Evolutionary conservation across 768 basidiomycete genomes (phyloP), one percentile per base, ranked within the genome.

Genomic region (Fomitopsis serialis): DNA sequence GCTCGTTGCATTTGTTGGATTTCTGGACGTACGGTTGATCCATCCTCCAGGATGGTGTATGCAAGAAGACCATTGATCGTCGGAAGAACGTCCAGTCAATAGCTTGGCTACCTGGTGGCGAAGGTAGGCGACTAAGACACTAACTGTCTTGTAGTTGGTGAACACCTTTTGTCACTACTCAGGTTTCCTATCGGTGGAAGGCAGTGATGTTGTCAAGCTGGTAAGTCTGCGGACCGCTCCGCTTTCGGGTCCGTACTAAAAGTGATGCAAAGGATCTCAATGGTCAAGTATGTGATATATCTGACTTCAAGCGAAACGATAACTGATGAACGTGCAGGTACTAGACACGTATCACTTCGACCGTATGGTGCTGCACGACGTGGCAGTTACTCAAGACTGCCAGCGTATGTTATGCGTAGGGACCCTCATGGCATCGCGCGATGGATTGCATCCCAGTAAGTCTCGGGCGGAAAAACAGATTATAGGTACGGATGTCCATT

Each of bases 161-260:
- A 17, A 43, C 4, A 48, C 46, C 29, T 6, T 32, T 32, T 5
- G 11, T 32, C 29, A 3, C 13, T 25, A 11, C 17, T 2, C 43
- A 86, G 86, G 79, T 8, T 87, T 90, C 73, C 66, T 89, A 52
- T 85, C 84, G 12, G 82, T 89, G 15, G 87, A 89, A 66, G 80
- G 78, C 19, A 79, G 75, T 51, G 71, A 73, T 57, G 82, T 87
- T 11, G 72, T 73, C 2, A 84, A 83, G 67, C 59, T 88, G 60
- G 85, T 84, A 63, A 58, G 76, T 55, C 4, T 8, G 12, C 10
- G 29, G 4, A 1, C 25, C 3, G 21, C 23, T 2, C 37, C 8
- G 40, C 6, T 23, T 29, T n/a, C n/a, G n/a, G n/a, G n/a, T n/a
- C n/a, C n/a, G n/a, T n/a, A n/a, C n/a, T n/a, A n/a, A n/a, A n/a